A percentile compares a stretch with the other conserved stretches of the same genome.
Conservation (phyloP, 768 basidiomycete species). For the Mycena chlorophos region DNA sequence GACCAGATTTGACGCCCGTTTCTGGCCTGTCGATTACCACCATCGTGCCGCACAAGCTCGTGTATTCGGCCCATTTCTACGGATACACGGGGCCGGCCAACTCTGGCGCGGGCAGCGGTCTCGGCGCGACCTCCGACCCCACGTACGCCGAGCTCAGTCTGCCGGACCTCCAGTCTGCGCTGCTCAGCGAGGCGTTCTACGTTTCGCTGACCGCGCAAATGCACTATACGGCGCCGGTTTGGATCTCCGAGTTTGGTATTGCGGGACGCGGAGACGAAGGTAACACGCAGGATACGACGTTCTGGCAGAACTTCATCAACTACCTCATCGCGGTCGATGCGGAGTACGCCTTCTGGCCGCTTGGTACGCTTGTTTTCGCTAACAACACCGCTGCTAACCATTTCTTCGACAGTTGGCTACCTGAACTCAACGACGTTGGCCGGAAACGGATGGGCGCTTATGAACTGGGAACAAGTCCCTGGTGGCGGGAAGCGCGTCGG, state of each 20-base stretch:
- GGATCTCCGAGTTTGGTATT: constrained; percentile 18
- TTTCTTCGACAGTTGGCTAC: constrained; percentile 21
- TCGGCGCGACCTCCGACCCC: constrained; percentile 18
- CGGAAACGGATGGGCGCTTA: constrained; percentile 21
- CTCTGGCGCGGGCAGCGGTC: constrained; percentile 19
- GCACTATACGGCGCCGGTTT: constrained; percentile 24
- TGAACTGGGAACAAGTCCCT: constrained; percentile 15
- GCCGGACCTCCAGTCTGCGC: constrained; percentile 9
- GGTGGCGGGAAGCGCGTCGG: constrained; percentile 6
- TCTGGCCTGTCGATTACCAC: constrained; percentile 13
- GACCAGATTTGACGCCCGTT: constrained; percentile 17
- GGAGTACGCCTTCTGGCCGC: background rate
- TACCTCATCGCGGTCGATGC: constrained; percentile 3
- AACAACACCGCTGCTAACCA: constrained; percentile 11
- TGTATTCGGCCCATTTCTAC: constrained; percentile 22
- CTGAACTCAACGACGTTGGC: constrained; percentile 1
- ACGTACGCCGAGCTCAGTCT: constrained; percentile 17
- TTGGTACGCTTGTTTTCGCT: background rate
- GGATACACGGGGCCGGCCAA: constrained; percentile 19
- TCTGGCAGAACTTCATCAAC: constrained; percentile 18
- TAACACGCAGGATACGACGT: background rate
- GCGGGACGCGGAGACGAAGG: constrained; percentile 1
- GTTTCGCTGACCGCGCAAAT: constrained; percentile 11
- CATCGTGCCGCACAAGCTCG: constrained; percentile 18
- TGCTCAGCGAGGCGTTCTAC: constrained; percentile 8